Conservation (phyloP, 1,284 basidiomycete species). For the Porphyrellus sp. region DNA sequence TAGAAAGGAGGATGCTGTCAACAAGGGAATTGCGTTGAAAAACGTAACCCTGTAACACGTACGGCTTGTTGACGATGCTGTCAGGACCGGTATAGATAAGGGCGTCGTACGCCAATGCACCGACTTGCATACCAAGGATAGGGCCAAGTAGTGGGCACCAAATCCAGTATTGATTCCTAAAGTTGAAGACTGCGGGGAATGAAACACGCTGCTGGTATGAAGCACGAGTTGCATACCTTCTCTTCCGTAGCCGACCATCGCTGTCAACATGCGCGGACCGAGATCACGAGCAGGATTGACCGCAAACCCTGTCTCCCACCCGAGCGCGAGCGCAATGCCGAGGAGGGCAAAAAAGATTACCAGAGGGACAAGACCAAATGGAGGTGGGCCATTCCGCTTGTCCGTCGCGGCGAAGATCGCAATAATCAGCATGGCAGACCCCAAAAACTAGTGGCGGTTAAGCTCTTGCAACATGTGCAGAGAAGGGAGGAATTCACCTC, state of each 20-base stretch:
- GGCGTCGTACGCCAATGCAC: slow-evolving; percentile 51
- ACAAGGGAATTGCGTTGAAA: neutral
- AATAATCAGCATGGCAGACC: slow-evolving; percentile 53
- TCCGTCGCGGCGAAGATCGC: slow-evolving; percentile 45
- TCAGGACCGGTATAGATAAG: slow-evolving; percentile 54
- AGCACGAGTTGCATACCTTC: slow-evolving; percentile 33
- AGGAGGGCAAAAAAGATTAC: slow-evolving; percentile 54
- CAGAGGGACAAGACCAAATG: slow-evolving; percentile 51
- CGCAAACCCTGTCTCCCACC: slow-evolving; percentile 60
- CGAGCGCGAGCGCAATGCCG: slow-evolving; percentile 52
- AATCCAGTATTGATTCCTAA: slow-evolving; percentile 67
- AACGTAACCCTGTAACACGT: slow-evolving; percentile 11
- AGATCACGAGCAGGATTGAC: slow-evolving; percentile 66
- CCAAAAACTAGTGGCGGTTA: slow-evolving; percentile 46
- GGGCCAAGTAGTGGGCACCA: slow-evolving; percentile 68
- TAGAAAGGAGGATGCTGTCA: neutral
- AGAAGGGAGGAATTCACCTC: slow-evolving; percentile 38
- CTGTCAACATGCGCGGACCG: slow-evolving; percentile 57
- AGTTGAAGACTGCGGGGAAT: slow-evolving; percentile 40
- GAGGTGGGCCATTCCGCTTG: slow-evolving; percentile 45
- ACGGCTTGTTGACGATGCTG: slow-evolving; percentile 54
- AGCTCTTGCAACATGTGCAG: slow-evolving; percentile 6
- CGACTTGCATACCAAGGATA: slow-evolving; percentile 53
- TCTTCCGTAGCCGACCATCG: slow-evolving; percentile 58
- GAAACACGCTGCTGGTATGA: neutral